Base-by-base conservation (phyloP, 2,329 filamentous ascomycete species). In the Chlorencoelia australis region DNA sequence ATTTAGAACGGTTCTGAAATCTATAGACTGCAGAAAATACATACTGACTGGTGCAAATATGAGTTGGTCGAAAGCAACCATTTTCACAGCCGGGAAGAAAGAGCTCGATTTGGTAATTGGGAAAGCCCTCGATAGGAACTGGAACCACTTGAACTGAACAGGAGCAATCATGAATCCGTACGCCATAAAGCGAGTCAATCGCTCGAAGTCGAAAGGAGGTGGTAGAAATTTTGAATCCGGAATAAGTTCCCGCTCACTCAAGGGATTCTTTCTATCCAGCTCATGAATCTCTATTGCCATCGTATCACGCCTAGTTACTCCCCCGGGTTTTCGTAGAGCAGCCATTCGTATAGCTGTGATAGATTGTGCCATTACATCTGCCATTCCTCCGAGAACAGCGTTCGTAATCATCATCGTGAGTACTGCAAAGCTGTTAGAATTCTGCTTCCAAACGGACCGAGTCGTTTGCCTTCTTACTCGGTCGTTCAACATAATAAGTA, bases 361-460 rank as follows among this genome's bases (percentile, higher is more conserved):
- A 41, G 83, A 79, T 61, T 98, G 91, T 40, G 91, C 91, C 31
- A 94, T 85, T 21, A 91, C 96, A 62, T 98, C 91, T 61, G 91
- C 91, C 50, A 98, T 81, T 51, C 91, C 91, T 64, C 86, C 87
- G 41, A 98, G 77, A 39, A 96, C 81, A 49, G 91, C 84, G 66
- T 98, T 98, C 59, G 89, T 94, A 57, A 95, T 85, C 89, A 98
- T 98, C 63, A 94, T 98, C 44, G 91, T 98, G 54, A 98, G 75
- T 27, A 98, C 84, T 83, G 57, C 16, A 5, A 19, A 20, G 24
- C 17, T 19, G 36, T 47, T 39, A 46, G 44, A 31, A 38, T 30
- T 27, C 10, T 25, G 14, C 13, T 11, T 5, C 3, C 2, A 33
- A n/a, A 11, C 17, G 24, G 13, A 15, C 16, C 7, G 26, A 15